Percentiles rank a stretch among this genome's conserved stretches.
Conservation (phyloP, 2,329 filamentous ascomycete genomes). For the Aspergillus bombycis region DNA sequence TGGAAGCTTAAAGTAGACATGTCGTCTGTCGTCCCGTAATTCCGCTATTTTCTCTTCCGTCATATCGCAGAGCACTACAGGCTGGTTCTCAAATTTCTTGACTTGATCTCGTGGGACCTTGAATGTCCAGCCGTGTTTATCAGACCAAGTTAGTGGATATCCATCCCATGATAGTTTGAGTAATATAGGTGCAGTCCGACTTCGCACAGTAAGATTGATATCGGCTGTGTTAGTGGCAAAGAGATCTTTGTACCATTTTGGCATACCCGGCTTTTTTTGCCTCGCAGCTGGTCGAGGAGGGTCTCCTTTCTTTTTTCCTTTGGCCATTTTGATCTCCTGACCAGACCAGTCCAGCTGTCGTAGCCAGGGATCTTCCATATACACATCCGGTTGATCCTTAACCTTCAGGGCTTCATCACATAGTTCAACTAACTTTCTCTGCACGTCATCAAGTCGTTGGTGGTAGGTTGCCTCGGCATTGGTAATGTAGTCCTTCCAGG, state of each 20-base stretch:
- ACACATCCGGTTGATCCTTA: constrained; percentile 70
- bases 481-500: constrained; percentile 82
- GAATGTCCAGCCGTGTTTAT: constrained; percentile 92
- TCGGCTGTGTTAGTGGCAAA: constrained; percentile 67
- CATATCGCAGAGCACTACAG: constrained; percentile 76
- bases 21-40: constrained; percentile 67
- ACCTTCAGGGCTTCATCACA: constrained; percentile 76
- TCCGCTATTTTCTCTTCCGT: constrained; percentile 68
- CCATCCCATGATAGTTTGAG: constrained; percentile 87
- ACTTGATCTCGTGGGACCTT: constrained; percentile 67
- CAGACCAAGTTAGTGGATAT: constrained; percentile 88
- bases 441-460: constrained; percentile 74
- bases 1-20: constrained; percentile 87
- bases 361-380: constrained; percentile 84
- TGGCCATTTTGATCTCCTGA: constrained; percentile 87
- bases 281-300: constrained; percentile 74
- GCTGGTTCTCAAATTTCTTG: constrained; percentile 68
- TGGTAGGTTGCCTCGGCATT: constrained; percentile 86
- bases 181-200: constrained; percentile 82
- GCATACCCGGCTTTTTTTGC: constrained; percentile 94
- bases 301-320: constrained; percentile 85
- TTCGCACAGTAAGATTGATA: constrained; percentile 82
- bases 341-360: constrained; percentile 93
- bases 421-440: constrained; percentile 71
- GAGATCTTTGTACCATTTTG: constrained; percentile 92